These are phyloP conservation scores for Populus alba DNA, from an alignment of 345 rosid genomes.

Conservation along the genomic window DNA sequence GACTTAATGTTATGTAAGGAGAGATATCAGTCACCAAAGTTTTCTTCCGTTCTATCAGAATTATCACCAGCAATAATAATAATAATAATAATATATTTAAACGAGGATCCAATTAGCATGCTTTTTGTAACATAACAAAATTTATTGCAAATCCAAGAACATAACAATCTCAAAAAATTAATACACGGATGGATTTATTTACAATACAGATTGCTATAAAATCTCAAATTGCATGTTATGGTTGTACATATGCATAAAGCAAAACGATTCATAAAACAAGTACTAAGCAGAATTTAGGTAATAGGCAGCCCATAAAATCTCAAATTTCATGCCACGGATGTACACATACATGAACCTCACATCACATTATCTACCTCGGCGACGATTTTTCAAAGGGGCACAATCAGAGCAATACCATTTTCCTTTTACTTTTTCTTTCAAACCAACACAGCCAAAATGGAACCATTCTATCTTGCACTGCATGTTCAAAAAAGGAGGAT, in stretches of 20 bases:
- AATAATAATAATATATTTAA: too few species aligned
- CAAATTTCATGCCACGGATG: background rate
- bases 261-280: background rate
- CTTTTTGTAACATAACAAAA: too few species aligned
- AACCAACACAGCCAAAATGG: slow-evolving; percentile 88
- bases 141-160: too few species aligned
- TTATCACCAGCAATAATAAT: too few species aligned
- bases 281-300: background rate
- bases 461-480: slow-evolving; percentile 99
- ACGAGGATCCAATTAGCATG: too few species aligned
- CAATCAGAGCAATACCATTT: slow-evolving; percentile 93
- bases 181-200: background rate
- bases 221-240: background rate
- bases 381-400: slow-evolving; percentile 58
- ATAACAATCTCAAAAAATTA: too few species aligned
- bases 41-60: too few species aligned
- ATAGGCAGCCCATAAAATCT: background rate
- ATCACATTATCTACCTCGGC: slow-evolving; percentile 54
- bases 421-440: slow-evolving; percentile 86
- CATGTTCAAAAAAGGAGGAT: background rate
- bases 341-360: background rate
- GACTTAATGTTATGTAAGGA: too few species aligned
- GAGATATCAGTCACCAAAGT: too few species aligned
- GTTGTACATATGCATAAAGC: background rate
- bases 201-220: background rate